phyloP scores from a whole-genome alignment of 2,329 filamentous ascomycete genomes.

The Fusarium tjaetaba region DNA sequence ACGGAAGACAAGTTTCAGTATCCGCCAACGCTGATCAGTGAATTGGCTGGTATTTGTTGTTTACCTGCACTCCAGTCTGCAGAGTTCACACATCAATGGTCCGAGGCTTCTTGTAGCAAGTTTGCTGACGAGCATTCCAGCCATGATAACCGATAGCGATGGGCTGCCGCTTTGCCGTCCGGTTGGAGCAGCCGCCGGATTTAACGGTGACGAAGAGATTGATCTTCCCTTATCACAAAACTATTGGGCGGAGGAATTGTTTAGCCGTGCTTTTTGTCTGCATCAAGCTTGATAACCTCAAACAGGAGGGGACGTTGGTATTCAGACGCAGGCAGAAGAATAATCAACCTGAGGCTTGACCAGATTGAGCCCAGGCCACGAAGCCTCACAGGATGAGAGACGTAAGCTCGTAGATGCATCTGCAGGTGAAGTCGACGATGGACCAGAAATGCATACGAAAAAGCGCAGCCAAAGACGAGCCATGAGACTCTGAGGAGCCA shows the following conservation, averaged over 20 bases:
- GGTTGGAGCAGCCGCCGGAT: slow-evolving; percentile 11
- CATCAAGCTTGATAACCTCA: slow-evolving; percentile 23
- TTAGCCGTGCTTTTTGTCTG: slow-evolving; percentile 23
- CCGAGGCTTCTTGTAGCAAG: slow-evolving; percentile 4
- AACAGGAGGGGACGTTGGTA: slow-evolving; percentile 24
- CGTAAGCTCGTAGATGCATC: slow-evolving; percentile 38
- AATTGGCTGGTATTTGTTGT: slow-evolving; percentile 17
- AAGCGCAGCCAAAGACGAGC: slow-evolving; percentile 20
- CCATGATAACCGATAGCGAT: slow-evolving; percentile 1
- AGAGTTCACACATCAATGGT: neutral
- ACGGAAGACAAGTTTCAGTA: slow-evolving; percentile 32
- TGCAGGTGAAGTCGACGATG: slow-evolving; percentile 27
- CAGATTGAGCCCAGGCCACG: slow-evolving; percentile 42
- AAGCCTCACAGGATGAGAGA: slow-evolving; percentile 31
- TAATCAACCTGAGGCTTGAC: slow-evolving; percentile 41
- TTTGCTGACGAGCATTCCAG: slow-evolving; percentile 19
- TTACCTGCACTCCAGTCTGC: slow-evolving; percentile 3
- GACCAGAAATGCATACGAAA: slow-evolving; percentile 24
- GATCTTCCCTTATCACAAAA: slow-evolving; percentile 8
- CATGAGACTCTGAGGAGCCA: slow-evolving; percentile 6
- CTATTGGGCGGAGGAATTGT: slow-evolving; percentile 29
- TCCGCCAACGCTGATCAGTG: slow-evolving; percentile 15
- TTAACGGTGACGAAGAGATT: slow-evolving; percentile 1
- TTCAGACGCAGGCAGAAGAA: slow-evolving; percentile 24
- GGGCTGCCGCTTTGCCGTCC: slow-evolving; percentile 29